Evolutionary conservation across 768 basidiomycete species (phyloP).

Genomic region (Boletellus sp.): DNA sequence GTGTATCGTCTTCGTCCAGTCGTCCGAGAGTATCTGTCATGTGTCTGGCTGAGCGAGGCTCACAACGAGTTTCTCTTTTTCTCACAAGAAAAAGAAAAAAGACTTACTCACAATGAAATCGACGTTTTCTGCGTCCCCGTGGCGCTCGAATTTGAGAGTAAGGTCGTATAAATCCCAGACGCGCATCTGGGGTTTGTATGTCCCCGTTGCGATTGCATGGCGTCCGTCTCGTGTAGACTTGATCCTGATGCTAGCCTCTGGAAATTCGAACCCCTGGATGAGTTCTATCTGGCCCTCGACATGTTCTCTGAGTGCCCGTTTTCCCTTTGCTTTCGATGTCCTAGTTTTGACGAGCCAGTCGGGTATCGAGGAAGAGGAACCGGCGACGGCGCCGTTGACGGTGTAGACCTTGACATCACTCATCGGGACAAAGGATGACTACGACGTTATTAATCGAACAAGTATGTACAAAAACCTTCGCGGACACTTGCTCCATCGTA

Average conservation of each 20-base stretch:
- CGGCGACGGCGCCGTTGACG: constrained; percentile 86
- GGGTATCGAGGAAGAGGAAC: constrained; percentile 87
- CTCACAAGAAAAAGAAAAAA: constrained; percentile 1
- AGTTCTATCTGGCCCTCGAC: constrained; percentile 85
- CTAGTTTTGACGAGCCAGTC: constrained; percentile 88
- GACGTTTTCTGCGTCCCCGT: constrained; percentile 94
- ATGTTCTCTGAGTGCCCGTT: constrained; percentile 65
- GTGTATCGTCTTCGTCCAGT: constrained; percentile 99
- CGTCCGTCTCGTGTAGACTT: constrained; percentile 90
- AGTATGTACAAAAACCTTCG: no score
- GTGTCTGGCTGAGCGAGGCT: not conserved
- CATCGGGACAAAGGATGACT: constrained; percentile 11
- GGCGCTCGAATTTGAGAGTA: constrained; percentile 91
- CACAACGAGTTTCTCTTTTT: not conserved
- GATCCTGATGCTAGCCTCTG: constrained; percentile 90
- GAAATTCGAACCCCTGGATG: constrained; percentile 95
- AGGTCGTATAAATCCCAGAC: constrained; percentile 95
- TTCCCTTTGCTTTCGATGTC: constrained; percentile 49
- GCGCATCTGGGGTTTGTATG: constrained; percentile 95
- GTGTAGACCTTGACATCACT: constrained; percentile 82
- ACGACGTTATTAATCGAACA: constrained; percentile 17
- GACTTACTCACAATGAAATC: constrained; percentile 91
- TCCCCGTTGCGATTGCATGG: constrained; percentile 91
- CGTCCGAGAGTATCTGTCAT: constrained; percentile 83
- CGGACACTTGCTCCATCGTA: no score